Evolutionary conservation across 2,329 filamentous ascomycete species (phyloP).

Genomic region (Ophiocordyceps camponoti-saundersi): DNA sequence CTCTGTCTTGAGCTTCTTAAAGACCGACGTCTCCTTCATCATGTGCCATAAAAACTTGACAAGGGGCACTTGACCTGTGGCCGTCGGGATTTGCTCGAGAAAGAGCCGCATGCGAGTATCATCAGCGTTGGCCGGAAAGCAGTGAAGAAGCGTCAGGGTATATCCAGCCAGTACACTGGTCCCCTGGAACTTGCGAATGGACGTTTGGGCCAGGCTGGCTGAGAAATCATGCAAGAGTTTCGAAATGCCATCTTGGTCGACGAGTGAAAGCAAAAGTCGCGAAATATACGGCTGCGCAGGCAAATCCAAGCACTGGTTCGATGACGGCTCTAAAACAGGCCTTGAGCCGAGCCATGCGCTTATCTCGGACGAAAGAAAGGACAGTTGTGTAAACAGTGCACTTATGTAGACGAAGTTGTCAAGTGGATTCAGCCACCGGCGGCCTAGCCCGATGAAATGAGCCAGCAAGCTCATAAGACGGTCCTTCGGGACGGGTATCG

Average conservation of each 20-base stretch:
- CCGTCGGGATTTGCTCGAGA: slow-evolving; percentile 26
- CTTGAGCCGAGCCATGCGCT: slow-evolving; percentile 21
- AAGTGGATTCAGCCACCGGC: slow-evolving; percentile 15
- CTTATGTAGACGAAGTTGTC: slow-evolving; percentile 26
- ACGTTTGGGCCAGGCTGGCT: slow-evolving; percentile 12
- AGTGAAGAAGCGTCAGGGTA: slow-evolving; percentile 66
- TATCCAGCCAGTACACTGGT: slow-evolving; percentile 67
- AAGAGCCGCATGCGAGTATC: slow-evolving; percentile 94
- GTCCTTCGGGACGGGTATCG: slow-evolving; percentile 14
- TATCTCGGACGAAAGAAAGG: slow-evolving; percentile 33
- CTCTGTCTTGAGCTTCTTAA: slow-evolving; percentile 13
- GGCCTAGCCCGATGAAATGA: slow-evolving; percentile 44
- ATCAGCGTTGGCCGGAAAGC: slow-evolving; percentile 66
- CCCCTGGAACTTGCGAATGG: slow-evolving; percentile 13
- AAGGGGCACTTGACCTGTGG: slow-evolving; percentile 38
- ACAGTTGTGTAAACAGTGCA: slow-evolving; percentile 36
- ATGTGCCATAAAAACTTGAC: slow-evolving; percentile 64
- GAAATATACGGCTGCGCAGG: slow-evolving; percentile 40
- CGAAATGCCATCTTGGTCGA: slow-evolving; percentile 60
- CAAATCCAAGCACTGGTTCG: slow-evolving; percentile 6
- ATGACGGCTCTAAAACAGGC: slow-evolving; percentile 1
- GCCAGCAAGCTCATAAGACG: slow-evolving; percentile 47
- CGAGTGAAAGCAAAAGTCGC: slow-evolving; percentile 49
- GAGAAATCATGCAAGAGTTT: slow-evolving; percentile 17
- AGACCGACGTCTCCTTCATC: slow-evolving; percentile 26